Percentiles rank a stretch among this genome's conserved stretches.
These are phyloP conservation scores for Pseudocercospora musae DNA, from an alignment of 2,329 filamentous ascomycete species.

Conservation along the genomic window DNA sequence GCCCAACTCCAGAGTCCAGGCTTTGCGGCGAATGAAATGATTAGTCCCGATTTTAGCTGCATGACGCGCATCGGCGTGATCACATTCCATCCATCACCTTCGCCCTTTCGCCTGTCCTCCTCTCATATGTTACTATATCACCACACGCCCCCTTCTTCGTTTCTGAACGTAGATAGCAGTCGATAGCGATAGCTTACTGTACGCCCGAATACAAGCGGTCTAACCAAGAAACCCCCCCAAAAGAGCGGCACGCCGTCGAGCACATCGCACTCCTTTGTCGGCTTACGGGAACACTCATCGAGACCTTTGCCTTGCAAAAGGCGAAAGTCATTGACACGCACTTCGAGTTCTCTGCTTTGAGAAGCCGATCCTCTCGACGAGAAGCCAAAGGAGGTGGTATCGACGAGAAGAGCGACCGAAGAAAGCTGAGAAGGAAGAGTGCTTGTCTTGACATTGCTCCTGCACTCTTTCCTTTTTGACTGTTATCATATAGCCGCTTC, in stretches of 20 bases:
- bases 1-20: not conserved
- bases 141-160: conserved; percentile 16
- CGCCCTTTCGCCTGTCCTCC: not conserved
- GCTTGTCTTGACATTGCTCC: conserved; percentile 11
- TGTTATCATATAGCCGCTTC: not conserved
- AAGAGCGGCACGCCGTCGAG: not conserved
- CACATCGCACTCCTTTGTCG: conserved; percentile 19
- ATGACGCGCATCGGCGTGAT: not conserved
- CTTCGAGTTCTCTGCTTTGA: conserved; percentile 13
- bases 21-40: not conserved
- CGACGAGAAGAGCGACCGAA: conserved; percentile 20
- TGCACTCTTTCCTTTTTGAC: conserved; percentile 17
- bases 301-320: conserved; percentile 11
- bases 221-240: conserved; percentile 3
- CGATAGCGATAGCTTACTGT: conserved; percentile 23
- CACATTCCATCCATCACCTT: conserved; percentile 4
- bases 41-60: not conserved
- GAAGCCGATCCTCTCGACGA: conserved; percentile 20
- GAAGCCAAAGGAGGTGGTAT: conserved; percentile 28
- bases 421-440: conserved; percentile 13
- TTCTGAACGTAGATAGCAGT: conserved; percentile 26
- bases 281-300: conserved; percentile 14
- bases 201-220: conserved; percentile 23
- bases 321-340: conserved; percentile 10
- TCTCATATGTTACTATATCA: conserved; percentile 10